These are phyloP conservation scores for Skeletonema marinoi DNA, from an alignment of 108 stramenopile genomes.

Conservation along the genomic window DNA sequence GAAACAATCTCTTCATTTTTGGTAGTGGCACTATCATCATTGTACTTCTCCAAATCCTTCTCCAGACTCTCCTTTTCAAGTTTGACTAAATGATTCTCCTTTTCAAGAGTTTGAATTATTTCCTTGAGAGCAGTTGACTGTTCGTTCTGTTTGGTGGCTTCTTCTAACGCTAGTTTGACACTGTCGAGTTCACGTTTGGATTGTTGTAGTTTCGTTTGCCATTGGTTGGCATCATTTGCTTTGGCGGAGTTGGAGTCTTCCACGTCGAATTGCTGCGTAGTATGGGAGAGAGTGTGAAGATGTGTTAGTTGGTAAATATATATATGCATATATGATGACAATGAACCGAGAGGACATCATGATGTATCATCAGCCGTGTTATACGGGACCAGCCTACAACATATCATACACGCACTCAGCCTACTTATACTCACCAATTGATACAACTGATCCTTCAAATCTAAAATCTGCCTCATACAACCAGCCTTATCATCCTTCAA, in stretches of 20 bases:
- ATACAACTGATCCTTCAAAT: conserved; percentile 76
- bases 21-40: not conserved
- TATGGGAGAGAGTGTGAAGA: not conserved
- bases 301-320: not conserved
- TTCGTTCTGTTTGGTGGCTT: not conserved
- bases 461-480: conserved; percentile 61
- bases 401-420: not conserved
- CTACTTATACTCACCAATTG: conserved; percentile 41
- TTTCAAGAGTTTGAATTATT: conserved; percentile 7
- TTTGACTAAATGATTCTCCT: conserved; percentile 21
- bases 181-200: conserved; percentile 42
- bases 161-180: not conserved
- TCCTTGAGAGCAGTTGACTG: not conserved
- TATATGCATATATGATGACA: not conserved
- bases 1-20: conserved; percentile 32
- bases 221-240: conserved; percentile 34
- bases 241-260: conserved; percentile 66
- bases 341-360: not conserved
- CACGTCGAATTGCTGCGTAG: conserved; percentile 54
- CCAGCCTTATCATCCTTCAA: conserved; percentile 67
- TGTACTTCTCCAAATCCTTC: conserved; percentile 17
- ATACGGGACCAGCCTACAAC: no score
- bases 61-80: conserved; percentile 16
- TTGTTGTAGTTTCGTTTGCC: conserved; percentile 48
- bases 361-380: not conserved